A percentile compares a stretch with the other conserved stretches of the same genome.
Evolutionary conservation across 2,329 filamentous ascomycete genomes (phyloP).

Genomic region (Polytolypa hystricis): DNA sequence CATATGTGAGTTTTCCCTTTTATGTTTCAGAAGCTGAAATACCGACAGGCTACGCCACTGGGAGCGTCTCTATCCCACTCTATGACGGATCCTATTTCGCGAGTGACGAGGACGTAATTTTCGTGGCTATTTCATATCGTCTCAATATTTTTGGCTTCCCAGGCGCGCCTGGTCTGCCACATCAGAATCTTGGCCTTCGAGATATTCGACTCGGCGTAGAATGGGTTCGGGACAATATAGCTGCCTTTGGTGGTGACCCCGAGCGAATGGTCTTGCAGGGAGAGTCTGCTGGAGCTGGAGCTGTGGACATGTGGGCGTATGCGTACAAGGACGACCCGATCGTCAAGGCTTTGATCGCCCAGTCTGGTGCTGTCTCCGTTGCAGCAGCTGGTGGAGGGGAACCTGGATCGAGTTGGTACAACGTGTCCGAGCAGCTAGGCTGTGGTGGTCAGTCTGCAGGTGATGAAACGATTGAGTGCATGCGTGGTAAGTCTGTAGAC

Average conservation of each 20-base stretch:
- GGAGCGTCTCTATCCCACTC: neutral
- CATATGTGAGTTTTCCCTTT: neutral
- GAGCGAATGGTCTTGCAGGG: slow-evolving; percentile 33
- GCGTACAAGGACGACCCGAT: slow-evolving; percentile 10
- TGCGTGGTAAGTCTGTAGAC: slow-evolving; percentile 6
- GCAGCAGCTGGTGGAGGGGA: slow-evolving; percentile 19
- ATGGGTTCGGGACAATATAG: slow-evolving; percentile 31
- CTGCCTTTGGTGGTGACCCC: slow-evolving; percentile 32
- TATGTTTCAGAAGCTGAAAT: too few species aligned
- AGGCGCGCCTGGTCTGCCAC: slow-evolving; percentile 29
- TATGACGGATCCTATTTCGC: slow-evolving; percentile 1
- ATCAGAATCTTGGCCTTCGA: slow-evolving; percentile 35
- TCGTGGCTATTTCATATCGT: slow-evolving; percentile 8
- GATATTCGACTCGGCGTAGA: slow-evolving; percentile 35
- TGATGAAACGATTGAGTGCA: slow-evolving; percentile 8
- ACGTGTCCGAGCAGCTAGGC: slow-evolving; percentile 6
- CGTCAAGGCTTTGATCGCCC: slow-evolving; percentile 10
- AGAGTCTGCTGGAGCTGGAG: slow-evolving; percentile 35
- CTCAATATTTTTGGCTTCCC: slow-evolving; percentile 30
- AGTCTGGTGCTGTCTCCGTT: slow-evolving; percentile 19
- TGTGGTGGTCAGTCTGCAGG: slow-evolving; percentile 9
- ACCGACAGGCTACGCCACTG: neutral
- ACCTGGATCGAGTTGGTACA: slow-evolving; percentile 8
- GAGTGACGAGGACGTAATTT: neutral
- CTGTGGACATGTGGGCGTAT: slow-evolving; percentile 7